Evolutionary conservation across 805 yeast genomes (phyloP).

Genomic region (Millerago galiae): DNA sequence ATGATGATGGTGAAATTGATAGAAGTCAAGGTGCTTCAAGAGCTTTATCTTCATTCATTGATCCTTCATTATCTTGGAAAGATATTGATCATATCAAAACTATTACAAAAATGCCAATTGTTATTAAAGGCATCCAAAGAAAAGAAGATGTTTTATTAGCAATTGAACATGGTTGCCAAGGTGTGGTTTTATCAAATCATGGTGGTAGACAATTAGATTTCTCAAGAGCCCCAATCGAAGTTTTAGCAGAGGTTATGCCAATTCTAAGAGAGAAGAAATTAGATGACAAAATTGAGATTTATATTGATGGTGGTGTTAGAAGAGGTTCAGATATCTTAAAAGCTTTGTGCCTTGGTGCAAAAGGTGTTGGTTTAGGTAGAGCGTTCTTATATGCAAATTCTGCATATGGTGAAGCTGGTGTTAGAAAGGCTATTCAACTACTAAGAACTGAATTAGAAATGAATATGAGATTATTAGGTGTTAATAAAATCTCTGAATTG

Average conservation of each 20-base stretch:
- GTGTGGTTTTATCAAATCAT: constrained; percentile 81
- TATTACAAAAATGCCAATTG: constrained; percentile 57
- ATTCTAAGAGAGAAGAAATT: constrained; percentile 38
- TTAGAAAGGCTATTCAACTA: constrained; percentile 50
- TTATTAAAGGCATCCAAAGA: constrained; percentile 81
- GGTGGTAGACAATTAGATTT: constrained; percentile 88
- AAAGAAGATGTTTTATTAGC: constrained; percentile 74
- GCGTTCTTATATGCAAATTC: constrained; percentile 60
- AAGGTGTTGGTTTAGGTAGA: constrained; percentile 65
- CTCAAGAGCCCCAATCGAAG: constrained; percentile 70
- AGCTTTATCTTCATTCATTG: constrained; percentile 82
- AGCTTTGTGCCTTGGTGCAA: constrained; percentile 64
- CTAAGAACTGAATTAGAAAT: constrained; percentile 64
- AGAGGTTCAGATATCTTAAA: constrained; percentile 63
- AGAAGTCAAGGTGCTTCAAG: constrained; percentile 78
- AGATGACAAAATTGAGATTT: constrained; percentile 47
- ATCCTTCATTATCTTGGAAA: constrained; percentile 58
- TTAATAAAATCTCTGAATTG: constrained; percentile 50
- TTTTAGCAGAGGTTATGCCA: constrained; percentile 65
- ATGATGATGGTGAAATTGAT: constrained; percentile 47
- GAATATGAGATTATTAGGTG: constrained; percentile 80
- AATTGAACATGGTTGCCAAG: constrained; percentile 62
- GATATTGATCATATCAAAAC: constrained; percentile 52
- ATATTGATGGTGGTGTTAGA: constrained; percentile 63
- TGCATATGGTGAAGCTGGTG: constrained; percentile 60